Evolutionary conservation across 129 eudicot genomes (phyloP).

Genomic region (Rutidosis leptorrhynchoides): DNA sequence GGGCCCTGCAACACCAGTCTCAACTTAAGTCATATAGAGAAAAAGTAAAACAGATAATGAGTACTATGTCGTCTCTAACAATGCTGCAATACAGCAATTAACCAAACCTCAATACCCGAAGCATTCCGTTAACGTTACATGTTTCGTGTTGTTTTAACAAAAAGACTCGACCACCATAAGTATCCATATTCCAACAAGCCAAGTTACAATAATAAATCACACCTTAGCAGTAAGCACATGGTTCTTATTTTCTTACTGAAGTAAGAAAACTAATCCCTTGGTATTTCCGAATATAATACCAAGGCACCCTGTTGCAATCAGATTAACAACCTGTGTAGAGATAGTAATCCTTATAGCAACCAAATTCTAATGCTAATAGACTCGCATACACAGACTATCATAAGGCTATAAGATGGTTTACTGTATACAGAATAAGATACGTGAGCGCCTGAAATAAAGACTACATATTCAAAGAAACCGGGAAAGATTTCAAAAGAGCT

Average conservation of each 20-base stretch:
- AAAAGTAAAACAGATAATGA: neutral
- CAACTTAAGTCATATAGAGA: neutral
- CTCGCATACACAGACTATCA: neutral
- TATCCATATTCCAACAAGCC: neutral
- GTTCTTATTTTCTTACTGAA: no score
- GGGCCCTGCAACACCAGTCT: constrained; percentile 50
- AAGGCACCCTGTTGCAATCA: constrained; percentile 1
- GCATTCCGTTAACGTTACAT: neutral
- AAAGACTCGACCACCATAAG: neutral
- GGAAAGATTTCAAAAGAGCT: neutral
- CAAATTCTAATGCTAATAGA: neutral
- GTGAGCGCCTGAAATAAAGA: neutral
- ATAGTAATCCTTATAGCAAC: neutral
- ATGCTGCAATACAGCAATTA: neutral
- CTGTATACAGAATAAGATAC: neutral
- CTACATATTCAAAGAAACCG: no score
- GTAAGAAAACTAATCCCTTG: no score
- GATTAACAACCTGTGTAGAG: neutral
- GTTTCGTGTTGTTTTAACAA: neutral
- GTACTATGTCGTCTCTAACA: neutral
- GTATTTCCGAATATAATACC: neutral
- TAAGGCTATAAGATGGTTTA: neutral
- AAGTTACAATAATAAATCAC: neutral
- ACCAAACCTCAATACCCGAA: neutral
- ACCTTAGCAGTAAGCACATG: no score